Evolutionary conservation across 1,284 basidiomycete genomes (phyloP).

Genomic region (Mixia osmundae): DNA sequence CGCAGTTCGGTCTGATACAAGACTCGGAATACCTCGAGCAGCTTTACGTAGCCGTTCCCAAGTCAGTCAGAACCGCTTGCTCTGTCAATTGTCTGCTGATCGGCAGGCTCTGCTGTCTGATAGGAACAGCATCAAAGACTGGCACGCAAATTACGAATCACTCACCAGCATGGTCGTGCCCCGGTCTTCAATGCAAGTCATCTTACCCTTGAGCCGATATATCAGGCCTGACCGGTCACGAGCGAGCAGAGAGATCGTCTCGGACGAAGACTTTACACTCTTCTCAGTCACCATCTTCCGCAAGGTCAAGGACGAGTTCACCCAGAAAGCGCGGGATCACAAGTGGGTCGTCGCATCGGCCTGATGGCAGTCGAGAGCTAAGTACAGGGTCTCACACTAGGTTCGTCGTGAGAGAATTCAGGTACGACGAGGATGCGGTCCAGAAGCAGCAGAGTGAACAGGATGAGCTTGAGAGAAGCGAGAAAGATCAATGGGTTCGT

Average conservation of each 20-base stretch:
- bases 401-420: slow-evolving; percentile 81
- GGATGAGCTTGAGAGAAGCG: slow-evolving; percentile 51
- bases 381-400: slow-evolving; percentile 26
- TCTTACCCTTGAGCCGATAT: not conserved
- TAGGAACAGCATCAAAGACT: slow-evolving; percentile 64
- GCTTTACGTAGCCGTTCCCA: slow-evolving; percentile 77
- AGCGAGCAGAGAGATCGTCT: slow-evolving; percentile 32
- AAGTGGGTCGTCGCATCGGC: slow-evolving; percentile 33
- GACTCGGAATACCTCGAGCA: slow-evolving; percentile 89
- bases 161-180: slow-evolving; percentile 80
- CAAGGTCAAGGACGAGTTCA: slow-evolving; percentile 72
- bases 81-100: not conserved
- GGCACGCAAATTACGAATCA: slow-evolving; percentile 72
- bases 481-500: slow-evolving; percentile 91
- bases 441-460: slow-evolving; percentile 63
- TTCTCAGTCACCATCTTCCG: slow-evolving; percentile 79
- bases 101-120: not conserved
- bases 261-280: slow-evolving; percentile 73
- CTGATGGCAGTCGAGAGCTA: not conserved
- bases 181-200: slow-evolving; percentile 56
- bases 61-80: slow-evolving; percentile 29
- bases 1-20: too few species aligned
- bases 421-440: slow-evolving; percentile 68
- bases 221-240: too few species aligned
- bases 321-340: slow-evolving; percentile 82